Conservation (phyloP, 2,329 filamentous ascomycete genomes). For the Talaromyces sp. region DNA sequence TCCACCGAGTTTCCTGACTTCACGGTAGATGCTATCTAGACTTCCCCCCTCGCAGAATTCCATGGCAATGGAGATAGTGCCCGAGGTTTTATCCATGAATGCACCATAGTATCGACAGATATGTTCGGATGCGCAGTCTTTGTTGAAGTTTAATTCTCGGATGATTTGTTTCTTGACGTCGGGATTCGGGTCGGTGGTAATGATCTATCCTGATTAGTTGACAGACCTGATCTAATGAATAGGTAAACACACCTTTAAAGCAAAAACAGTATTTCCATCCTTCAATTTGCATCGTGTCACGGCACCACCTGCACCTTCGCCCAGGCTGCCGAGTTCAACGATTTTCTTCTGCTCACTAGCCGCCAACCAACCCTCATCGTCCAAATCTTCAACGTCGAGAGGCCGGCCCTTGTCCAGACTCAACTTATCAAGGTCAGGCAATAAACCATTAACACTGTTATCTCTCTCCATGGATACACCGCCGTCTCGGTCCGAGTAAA, state of each 20-base stretch:
- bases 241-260: conserved; percentile 71
- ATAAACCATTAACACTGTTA: conserved; percentile 71
- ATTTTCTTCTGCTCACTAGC: conserved; percentile 88
- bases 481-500: conserved; percentile 55
- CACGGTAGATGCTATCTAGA: conserved; percentile 93
- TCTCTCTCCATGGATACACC: conserved; percentile 78
- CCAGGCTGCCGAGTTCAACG: conserved; percentile 80
- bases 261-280: conserved; percentile 91
- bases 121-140: conserved; percentile 90
- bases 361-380: conserved; percentile 92
- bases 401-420: conserved; percentile 78
- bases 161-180: conserved; percentile 99
- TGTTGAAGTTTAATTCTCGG: conserved; percentile 95
- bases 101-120: conserved; percentile 98
- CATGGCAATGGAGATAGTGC: conserved; percentile 98
- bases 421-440: conserved; percentile 75
- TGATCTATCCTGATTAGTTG: conserved; percentile 62
- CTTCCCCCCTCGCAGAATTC: conserved; percentile 98
- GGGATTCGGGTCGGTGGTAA: conserved; percentile 95
- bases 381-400: conserved; percentile 88
- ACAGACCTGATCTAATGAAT: background rate
- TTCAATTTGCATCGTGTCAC: conserved; percentile 89
- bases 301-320: conserved; percentile 92
- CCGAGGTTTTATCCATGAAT: conserved; percentile 92
- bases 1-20: conserved; percentile 92